Evolutionary conservation across 305 asterid species (phyloP), one percentile per base, ranked within the genome.

Genomic region (Euphrasia arctica): DNA sequence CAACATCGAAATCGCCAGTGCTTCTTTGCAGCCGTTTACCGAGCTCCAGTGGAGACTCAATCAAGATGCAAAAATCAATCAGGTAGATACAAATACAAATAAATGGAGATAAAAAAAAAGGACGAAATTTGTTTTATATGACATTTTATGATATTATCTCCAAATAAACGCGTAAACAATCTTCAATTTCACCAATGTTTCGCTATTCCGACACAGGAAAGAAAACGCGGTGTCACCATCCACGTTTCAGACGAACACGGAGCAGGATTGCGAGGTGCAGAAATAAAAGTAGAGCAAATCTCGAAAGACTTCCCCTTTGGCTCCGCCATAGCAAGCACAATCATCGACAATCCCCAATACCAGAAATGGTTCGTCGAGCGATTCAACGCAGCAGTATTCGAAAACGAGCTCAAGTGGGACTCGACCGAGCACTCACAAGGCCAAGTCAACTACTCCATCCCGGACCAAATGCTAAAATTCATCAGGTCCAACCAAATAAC

Each of bases 341-440:
- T 90, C 71, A 73, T 88, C 3, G 85, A 79, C 58, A 81, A 88
- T 56, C 9, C 66, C 13, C 78, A 42, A 0, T 88, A 90, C 58
- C 95, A 84, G 96, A 72, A 63, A 29, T 90, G 96, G 97, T 88
- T 90, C 49, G 67, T 66, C 0, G 80, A 84, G 63, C 70, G 96
- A 67, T 90, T 90, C 71, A 88, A 90, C 6, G 89, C 85, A 14
- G 97, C 93, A 25, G 96, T 85, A 0, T 88, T 90, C 51, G 97
- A 90, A 70, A 86, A 90, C 62, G 96, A 90, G 52, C 90, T 90
- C 56, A 90, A 90, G 34, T 90, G 96, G 96, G 69, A 83, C 6
- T 82, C 90, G 25, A 90, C 96, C 0, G 97, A 88, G 12, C 80
- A 66, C 55, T 55, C 52, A 10, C 82, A 61, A 15, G 96, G 95